Conservation (phyloP, 805 yeast species). For the Starmera caribaea region DNA sequence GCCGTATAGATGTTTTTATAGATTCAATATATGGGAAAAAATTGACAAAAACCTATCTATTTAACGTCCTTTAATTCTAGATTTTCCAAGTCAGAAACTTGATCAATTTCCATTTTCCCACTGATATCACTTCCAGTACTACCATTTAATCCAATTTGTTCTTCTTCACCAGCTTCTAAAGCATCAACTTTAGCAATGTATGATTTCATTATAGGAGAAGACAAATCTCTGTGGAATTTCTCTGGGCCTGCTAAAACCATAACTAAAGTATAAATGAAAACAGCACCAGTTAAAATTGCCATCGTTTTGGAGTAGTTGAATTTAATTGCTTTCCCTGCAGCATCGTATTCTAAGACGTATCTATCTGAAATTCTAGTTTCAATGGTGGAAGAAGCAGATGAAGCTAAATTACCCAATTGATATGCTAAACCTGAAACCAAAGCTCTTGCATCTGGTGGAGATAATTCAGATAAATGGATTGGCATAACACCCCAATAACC, state of each 20-base stretch:
- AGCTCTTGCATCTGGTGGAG: slow-evolving; percentile 57
- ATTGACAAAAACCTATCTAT: too few relatives aligned
- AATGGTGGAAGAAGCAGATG: slow-evolving; percentile 64
- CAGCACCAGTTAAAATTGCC: slow-evolving; percentile 62
- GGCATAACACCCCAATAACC: slow-evolving; percentile 75
- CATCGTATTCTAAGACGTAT: slow-evolving; percentile 39
- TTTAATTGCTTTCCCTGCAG: slow-evolving; percentile 19
- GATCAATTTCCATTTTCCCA: too few relatives aligned
- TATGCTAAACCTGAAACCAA: slow-evolving; percentile 54
- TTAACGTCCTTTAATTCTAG: too few relatives aligned
- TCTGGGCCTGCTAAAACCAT: slow-evolving; percentile 51
- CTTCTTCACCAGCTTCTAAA: slow-evolving; percentile 3
- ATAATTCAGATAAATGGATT: slow-evolving; percentile 52
- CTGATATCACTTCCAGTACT: too few relatives aligned
- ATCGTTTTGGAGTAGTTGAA: slow-evolving; percentile 57
- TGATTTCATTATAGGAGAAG: slow-evolving; percentile 21
- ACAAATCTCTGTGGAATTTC: slow-evolving; percentile 28
- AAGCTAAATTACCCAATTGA: slow-evolving; percentile 66
- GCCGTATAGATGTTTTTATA: too few relatives aligned
- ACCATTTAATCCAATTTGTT: slow-evolving; percentile 1
- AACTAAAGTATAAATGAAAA: slow-evolving; percentile 41
- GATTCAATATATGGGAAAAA: too few relatives aligned
- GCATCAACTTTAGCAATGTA: slow-evolving; percentile 18
- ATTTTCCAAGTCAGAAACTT: too few relatives aligned
- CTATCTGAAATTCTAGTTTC: slow-evolving; percentile 53